Percentiles rank a stretch among this genome's conserved stretches.
Evolutionary conservation across 2,329 filamentous ascomycete genomes (phyloP).

Genomic region (Raffaelea arxii): DNA sequence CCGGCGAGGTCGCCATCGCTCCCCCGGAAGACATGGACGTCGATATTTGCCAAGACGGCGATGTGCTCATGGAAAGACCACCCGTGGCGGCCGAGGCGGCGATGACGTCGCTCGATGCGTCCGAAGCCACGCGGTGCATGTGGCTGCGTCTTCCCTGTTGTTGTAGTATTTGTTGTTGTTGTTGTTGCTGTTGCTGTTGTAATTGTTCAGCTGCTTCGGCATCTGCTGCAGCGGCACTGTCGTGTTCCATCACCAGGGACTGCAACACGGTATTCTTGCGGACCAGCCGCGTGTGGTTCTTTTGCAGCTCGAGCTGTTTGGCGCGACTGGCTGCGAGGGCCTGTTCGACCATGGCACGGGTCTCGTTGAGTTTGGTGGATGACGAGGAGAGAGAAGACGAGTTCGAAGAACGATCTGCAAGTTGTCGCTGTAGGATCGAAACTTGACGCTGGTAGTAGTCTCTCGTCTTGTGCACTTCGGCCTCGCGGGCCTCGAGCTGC

Average conservation of each 20-base stretch:
- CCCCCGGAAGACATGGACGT: too few relatives aligned
- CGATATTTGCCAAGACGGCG: constrained; percentile 16
- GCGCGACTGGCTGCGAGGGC: constrained; percentile 40
- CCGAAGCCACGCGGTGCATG: constrained; percentile 32
- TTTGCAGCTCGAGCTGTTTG: constrained; percentile 44
- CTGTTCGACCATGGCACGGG: constrained; percentile 30
- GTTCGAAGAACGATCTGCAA: constrained; percentile 27
- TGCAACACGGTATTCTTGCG: constrained; percentile 44
- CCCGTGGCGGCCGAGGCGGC: constrained; percentile 30
- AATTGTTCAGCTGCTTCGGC: too few relatives aligned
- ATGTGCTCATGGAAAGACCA: too few relatives aligned
- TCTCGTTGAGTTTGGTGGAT: constrained; percentile 20
- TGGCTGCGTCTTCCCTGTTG: background rate
- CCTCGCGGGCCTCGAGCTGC: constrained; percentile 42
- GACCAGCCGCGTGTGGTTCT: constrained; percentile 37
- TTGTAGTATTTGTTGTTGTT: constrained; percentile 1
- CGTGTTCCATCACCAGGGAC: constrained; percentile 16
- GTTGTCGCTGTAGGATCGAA: constrained; percentile 32
- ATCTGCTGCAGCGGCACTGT: too few relatives aligned
- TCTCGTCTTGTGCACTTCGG: constrained; percentile 33
- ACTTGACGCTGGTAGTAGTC: constrained; percentile 39
- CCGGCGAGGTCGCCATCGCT: constrained; percentile 13
- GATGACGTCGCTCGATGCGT: too few relatives aligned
- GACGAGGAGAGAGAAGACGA: too few relatives aligned
- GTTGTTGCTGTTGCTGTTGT: background rate